phyloP scores from a whole-genome alignment of 1,284 basidiomycete species.

The Ceratobasidium theobromae region DNA sequence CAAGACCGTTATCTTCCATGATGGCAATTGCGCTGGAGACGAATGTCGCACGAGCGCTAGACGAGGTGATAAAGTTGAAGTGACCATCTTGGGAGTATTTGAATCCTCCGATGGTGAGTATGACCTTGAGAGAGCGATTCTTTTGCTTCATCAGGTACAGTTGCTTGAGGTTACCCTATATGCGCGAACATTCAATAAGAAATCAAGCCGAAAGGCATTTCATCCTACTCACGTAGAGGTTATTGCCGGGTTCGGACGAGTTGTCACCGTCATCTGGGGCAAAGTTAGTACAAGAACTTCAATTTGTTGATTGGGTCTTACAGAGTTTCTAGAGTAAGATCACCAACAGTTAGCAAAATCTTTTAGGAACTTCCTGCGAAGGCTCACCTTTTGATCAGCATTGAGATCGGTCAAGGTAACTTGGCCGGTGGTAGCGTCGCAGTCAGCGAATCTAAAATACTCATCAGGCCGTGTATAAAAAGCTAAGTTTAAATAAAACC shows the following conservation, averaged over 20 bases:
- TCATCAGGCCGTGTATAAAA: constrained; percentile 20
- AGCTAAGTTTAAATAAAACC: background rate
- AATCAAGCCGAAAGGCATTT: background rate
- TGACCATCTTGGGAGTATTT: constrained; percentile 68
- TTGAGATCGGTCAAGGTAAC: constrained; percentile 76
- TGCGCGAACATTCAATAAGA: constrained; percentile 50
- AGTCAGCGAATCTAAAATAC: constrained; percentile 74
- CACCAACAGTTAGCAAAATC: constrained; percentile 14
- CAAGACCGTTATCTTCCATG: constrained; percentile 85
- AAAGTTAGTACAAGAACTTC: constrained; percentile 29
- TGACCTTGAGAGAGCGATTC: constrained; percentile 73
- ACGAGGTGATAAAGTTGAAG: constrained; percentile 61
- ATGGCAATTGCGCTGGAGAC: constrained; percentile 69
- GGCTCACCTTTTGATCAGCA: constrained; percentile 65
- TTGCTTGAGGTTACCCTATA: constrained; percentile 88
- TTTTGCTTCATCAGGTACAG: constrained; percentile 71
- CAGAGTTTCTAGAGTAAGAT: constrained; percentile 59
- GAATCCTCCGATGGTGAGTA: constrained; percentile 77
- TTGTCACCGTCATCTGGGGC: constrained; percentile 49
- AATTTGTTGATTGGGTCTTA: constrained; percentile 59
- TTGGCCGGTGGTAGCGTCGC: constrained; percentile 63
- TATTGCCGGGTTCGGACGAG: constrained; percentile 52
- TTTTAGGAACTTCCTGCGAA: background rate
- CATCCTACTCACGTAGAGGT: constrained; percentile 45
- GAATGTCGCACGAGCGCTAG: constrained; percentile 64